phyloP scores from a whole-genome alignment of 805 yeast species.

The Nakazawaea ishiwadae region DNA sequence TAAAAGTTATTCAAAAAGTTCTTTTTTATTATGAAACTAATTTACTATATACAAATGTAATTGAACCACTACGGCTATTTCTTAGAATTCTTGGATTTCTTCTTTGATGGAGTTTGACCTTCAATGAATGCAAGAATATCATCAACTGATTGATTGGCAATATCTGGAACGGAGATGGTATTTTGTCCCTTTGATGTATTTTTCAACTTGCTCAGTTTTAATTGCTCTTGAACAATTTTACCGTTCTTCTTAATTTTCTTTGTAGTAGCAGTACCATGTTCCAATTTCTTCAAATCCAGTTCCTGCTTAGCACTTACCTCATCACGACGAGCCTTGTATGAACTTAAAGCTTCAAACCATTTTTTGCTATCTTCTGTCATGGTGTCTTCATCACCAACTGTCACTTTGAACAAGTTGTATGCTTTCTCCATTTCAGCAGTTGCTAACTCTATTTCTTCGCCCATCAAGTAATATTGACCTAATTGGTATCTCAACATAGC shows the following conservation, averaged over 20 bases:
- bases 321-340: slow-evolving; percentile 34
- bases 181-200: slow-evolving; percentile 25
- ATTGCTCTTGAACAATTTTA: neutral
- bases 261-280: slow-evolving; percentile 15
- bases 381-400: slow-evolving; percentile 64
- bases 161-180: slow-evolving; percentile 41
- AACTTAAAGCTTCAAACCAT: slow-evolving; percentile 56
- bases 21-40: neutral
- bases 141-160: slow-evolving; percentile 64
- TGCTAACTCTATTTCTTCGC: slow-evolving; percentile 51
- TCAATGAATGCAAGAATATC: slow-evolving; percentile 70
- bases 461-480: slow-evolving; percentile 54
- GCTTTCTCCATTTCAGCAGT: slow-evolving; percentile 52
- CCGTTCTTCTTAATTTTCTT: slow-evolving; percentile 11
- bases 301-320: slow-evolving; percentile 35
- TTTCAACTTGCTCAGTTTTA: neutral
- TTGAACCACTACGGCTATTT: too few species aligned
- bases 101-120: slow-evolving; percentile 36
- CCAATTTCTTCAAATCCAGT: slow-evolving; percentile 28
- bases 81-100: slow-evolving; percentile 22
- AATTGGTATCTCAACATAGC: slow-evolving; percentile 66
- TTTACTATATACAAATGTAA: slow-evolving; percentile 3
- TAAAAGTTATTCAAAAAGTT: neutral
- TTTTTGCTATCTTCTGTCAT: slow-evolving; percentile 63
- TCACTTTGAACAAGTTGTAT: slow-evolving; percentile 46